phyloP scores from a whole-genome alignment of 495 filamentous ascomycete genomes.

The Lasiosphaeria hispida region DNA sequence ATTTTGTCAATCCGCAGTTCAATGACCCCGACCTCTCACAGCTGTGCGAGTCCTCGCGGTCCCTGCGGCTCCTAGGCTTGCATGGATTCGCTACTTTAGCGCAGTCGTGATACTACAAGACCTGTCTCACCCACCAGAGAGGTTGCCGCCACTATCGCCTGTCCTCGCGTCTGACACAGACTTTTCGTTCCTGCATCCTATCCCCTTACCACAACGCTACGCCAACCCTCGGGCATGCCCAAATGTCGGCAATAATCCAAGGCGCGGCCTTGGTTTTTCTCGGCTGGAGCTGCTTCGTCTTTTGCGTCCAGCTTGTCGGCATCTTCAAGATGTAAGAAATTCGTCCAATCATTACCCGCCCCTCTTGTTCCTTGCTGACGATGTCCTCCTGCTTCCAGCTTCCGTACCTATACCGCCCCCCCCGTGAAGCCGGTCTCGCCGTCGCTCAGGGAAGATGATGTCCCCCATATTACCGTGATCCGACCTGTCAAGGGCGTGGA shows the following conservation, averaged over 20 bases:
- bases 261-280: constrained; percentile 44
- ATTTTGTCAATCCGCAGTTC: too few relatives aligned
- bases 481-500: constrained; percentile 93
- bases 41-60: too few relatives aligned
- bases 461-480: constrained; percentile 88
- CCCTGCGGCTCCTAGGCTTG: too few relatives aligned
- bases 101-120: too few relatives aligned
- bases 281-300: constrained; percentile 49
- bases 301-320: constrained; percentile 50
- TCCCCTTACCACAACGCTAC: too few relatives aligned
- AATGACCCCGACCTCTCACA: too few relatives aligned
- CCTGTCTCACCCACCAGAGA: too few relatives aligned
- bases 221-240: constrained; percentile 22
- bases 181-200: constrained; percentile 1
- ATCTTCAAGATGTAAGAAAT: constrained; percentile 49
- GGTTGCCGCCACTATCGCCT: neutral
- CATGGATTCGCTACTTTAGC: too few relatives aligned
- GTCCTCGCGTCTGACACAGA: neutral
- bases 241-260: constrained; percentile 40
- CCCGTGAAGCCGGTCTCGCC: constrained; percentile 45
- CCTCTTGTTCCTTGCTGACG: constrained; percentile 14
- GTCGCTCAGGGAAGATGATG: constrained; percentile 39
- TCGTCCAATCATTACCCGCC: neutral
- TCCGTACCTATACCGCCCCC: constrained; percentile 47
- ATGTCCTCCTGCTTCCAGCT: constrained; percentile 32